These are phyloP conservation scores for Polygonum maritimum DNA, from an alignment of 148 eudicot species.

Conservation along the genomic window DNA sequence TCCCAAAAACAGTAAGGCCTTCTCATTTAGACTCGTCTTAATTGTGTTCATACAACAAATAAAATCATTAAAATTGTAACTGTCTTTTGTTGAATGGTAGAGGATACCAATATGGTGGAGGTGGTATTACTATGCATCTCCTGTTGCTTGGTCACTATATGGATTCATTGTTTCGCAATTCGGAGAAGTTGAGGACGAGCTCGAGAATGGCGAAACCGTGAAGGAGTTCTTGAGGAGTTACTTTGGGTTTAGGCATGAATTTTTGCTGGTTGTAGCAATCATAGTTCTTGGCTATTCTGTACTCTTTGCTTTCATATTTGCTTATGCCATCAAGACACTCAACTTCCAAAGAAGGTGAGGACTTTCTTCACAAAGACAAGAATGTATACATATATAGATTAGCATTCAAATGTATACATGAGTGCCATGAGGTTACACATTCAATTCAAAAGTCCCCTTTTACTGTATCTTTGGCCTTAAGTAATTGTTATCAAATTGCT, in stretches of 20 bases:
- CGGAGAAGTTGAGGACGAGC: background rate
- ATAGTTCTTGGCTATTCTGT: background rate
- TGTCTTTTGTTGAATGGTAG: background rate
- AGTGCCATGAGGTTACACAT: too few species aligned
- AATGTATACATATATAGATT: too few species aligned
- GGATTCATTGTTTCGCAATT: background rate
- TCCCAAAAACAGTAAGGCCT: slow-evolving; percentile 9
- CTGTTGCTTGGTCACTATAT: slow-evolving; percentile 6
- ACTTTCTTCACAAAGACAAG: background rate
- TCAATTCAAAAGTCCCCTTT: too few species aligned
- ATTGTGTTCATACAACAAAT: background rate
- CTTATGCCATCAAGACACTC: background rate
- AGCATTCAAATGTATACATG: too few species aligned
- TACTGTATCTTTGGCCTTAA: too few species aligned
- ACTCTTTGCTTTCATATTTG: background rate
- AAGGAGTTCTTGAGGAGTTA: slow-evolving; percentile 1
- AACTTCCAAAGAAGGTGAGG: slow-evolving; percentile 11
- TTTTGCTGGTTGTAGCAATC: background rate
- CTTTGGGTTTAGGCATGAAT: slow-evolving; percentile 3
- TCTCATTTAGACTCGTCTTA: background rate
- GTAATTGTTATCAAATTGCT: too few species aligned
- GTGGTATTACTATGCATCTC: slow-evolving; percentile 8
- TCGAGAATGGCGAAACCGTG: background rate
- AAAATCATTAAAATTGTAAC: background rate
- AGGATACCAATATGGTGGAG: slow-evolving; percentile 13